Percentiles rank a stretch among this genome's conserved stretches.
Conservation (phyloP, 169 alveolate species). For the Neospora caninum region DNA sequence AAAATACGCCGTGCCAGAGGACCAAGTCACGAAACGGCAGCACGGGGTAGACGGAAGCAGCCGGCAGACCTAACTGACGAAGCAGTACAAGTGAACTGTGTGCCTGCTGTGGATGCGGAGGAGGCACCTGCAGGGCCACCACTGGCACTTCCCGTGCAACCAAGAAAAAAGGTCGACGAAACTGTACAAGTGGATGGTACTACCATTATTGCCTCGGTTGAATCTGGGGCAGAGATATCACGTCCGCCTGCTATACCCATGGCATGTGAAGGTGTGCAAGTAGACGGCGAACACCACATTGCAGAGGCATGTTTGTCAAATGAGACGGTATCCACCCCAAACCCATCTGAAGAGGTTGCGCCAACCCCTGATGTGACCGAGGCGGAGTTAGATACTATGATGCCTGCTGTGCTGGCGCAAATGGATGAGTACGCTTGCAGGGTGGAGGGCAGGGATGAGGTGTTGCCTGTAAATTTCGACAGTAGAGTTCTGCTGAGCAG, state of each 20-base stretch:
- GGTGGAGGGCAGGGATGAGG: slow-evolving; percentile 7
- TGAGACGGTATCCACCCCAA: neutral
- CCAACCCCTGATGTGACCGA: neutral
- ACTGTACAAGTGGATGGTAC: neutral
- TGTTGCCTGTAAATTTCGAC: slow-evolving; percentile 22
- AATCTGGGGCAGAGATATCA: neutral
- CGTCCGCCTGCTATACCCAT: neutral
- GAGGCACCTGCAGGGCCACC: neutral
- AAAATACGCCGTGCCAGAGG: neutral
- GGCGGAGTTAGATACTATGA: neutral
- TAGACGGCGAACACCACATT: neutral
- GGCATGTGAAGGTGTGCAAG: neutral
- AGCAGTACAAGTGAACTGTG: neutral
- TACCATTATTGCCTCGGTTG: neutral
- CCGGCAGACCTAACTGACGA: neutral
- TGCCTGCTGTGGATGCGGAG: neutral
- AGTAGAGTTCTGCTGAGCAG: neutral
- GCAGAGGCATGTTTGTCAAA: neutral
- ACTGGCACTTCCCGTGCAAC: neutral
- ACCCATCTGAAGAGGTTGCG: neutral
- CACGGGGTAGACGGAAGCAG: neutral
- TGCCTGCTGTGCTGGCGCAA: slow-evolving; percentile 41
- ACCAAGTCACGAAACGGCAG: neutral
- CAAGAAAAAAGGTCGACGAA: neutral
- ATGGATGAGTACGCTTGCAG: slow-evolving; percentile 53